Evolutionary conservation across 192 early-diverging fungal genomes (phyloP).

Genomic region (Mortierella antarctica): DNA sequence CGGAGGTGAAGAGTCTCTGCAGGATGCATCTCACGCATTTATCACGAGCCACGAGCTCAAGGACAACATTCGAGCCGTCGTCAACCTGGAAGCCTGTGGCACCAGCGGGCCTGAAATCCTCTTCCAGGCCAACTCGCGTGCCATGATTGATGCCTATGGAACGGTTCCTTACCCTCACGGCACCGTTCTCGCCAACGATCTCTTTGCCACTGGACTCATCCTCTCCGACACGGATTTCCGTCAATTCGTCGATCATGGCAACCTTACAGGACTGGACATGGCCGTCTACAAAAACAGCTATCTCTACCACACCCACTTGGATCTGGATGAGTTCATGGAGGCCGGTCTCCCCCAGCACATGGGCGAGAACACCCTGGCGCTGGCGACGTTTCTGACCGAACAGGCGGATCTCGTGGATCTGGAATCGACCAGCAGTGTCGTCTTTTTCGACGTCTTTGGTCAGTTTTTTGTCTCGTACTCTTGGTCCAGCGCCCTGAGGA

Average conservation of each 20-base stretch:
- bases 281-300: constrained; percentile 79
- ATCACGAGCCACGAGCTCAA: constrained; percentile 69
- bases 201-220: constrained; percentile 71
- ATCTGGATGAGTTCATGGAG: constrained; percentile 67
- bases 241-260: constrained; percentile 78
- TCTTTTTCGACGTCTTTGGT: constrained; percentile 77
- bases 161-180: constrained; percentile 76
- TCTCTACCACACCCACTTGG: constrained; percentile 80
- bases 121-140: constrained; percentile 79
- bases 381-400: constrained; percentile 63
- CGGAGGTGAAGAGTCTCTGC: constrained; percentile 81
- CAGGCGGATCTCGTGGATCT: constrained; percentile 62
- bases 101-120: constrained; percentile 73
- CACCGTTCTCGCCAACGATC: constrained; percentile 67
- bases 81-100: constrained; percentile 83
- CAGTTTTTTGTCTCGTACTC: constrained; percentile 68
- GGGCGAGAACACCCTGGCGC: constrained; percentile 74
- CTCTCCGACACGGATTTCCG: constrained; percentile 82
- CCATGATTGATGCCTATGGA: constrained; percentile 74
- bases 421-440: constrained; percentile 61
- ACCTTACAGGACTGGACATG: constrained; percentile 74
- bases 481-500: constrained; percentile 61
- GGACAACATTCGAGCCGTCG: constrained; percentile 67
- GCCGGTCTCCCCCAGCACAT: constrained; percentile 76
- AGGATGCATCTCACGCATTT: constrained; percentile 82